Evolutionary conservation across 331 rosid species (phyloP).

Genomic region (Stylosanthes scabra): DNA sequence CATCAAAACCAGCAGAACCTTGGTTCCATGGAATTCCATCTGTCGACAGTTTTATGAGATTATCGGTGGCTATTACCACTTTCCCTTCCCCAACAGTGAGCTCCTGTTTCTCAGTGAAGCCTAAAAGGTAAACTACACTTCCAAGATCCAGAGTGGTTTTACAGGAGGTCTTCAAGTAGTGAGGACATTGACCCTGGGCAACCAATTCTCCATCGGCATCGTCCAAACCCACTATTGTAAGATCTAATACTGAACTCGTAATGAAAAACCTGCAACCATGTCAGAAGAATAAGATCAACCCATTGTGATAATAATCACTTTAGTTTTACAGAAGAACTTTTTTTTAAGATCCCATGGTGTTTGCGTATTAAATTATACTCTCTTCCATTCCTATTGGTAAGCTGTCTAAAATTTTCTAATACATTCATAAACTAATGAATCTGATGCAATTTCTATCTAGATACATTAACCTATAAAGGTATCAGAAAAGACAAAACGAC

Average conservation of each 20-base stretch:
- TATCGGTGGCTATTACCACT: conserved; percentile 96
- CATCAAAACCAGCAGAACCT: conserved; percentile 97
- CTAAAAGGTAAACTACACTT: conserved; percentile 87
- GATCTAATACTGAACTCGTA: conserved; percentile 94
- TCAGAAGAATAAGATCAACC: conserved; percentile 14
- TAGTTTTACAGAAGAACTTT: not conserved
- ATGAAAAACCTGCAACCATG: conserved; percentile 60
- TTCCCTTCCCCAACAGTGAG: conserved; percentile 88
- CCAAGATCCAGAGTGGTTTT: conserved; percentile 94
- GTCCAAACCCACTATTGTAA: conserved; percentile 96
- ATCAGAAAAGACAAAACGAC: too few relatives aligned
- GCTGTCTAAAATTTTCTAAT: too few relatives aligned
- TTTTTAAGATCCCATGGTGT: not conserved
- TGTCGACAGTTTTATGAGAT: conserved; percentile 89
- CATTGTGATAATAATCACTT: conserved; percentile 15
- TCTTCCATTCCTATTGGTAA: too few relatives aligned
- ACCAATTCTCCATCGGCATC: conserved; percentile 85
- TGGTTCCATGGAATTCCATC: conserved; percentile 86
- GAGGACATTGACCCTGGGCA: conserved; percentile 69
- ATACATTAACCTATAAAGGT: too few relatives aligned
- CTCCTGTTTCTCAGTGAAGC: conserved; percentile 76
- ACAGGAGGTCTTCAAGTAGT: conserved; percentile 76
- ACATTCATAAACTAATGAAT: too few relatives aligned
- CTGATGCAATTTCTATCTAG: too few relatives aligned
- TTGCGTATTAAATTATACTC: not conserved